Percentiles rank a stretch among this genome's conserved stretches.
phyloP scores from a whole-genome alignment of 257 asterid species.

The Eucommia ulmoides region DNA sequence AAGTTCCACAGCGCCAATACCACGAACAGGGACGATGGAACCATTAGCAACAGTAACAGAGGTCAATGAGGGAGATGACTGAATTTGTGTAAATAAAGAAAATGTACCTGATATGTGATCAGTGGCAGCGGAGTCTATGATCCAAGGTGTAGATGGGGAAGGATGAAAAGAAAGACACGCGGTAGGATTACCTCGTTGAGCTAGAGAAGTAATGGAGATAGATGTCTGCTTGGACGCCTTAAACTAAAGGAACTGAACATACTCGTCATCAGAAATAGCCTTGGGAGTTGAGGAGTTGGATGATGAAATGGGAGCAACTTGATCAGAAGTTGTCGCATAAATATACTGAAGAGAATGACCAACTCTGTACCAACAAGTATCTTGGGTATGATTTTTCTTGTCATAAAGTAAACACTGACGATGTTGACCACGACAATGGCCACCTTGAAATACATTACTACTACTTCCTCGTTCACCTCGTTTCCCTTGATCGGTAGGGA shows the following conservation, averaged over 20 bases:
- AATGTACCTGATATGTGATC: background rate
- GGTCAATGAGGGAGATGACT: background rate
- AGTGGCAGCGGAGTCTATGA: background rate
- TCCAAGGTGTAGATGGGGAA: background rate
- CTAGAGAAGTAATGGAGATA: background rate
- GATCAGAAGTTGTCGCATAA: too few relatives aligned
- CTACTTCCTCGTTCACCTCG: too few relatives aligned
- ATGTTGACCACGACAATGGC: too few relatives aligned
- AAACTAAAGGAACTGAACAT: background rate
- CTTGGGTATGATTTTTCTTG: too few relatives aligned
- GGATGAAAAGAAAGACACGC: too few relatives aligned
- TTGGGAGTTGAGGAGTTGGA: too few relatives aligned
- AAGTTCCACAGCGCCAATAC: background rate
- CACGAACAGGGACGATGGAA: background rate
- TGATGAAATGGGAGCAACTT: too few relatives aligned
- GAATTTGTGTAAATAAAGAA: background rate
- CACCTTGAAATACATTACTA: too few relatives aligned
- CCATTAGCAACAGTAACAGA: background rate
- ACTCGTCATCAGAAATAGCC: background rate
- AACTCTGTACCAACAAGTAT: too few relatives aligned
- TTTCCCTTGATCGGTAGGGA: too few relatives aligned
- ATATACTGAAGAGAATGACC: too few relatives aligned
- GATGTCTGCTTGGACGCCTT: background rate
- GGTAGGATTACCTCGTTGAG: background rate
- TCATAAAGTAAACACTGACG: too few relatives aligned